Evolutionary conservation across 345 rosid genomes (phyloP).

Genomic region (Orychophragmus violaceus): DNA sequence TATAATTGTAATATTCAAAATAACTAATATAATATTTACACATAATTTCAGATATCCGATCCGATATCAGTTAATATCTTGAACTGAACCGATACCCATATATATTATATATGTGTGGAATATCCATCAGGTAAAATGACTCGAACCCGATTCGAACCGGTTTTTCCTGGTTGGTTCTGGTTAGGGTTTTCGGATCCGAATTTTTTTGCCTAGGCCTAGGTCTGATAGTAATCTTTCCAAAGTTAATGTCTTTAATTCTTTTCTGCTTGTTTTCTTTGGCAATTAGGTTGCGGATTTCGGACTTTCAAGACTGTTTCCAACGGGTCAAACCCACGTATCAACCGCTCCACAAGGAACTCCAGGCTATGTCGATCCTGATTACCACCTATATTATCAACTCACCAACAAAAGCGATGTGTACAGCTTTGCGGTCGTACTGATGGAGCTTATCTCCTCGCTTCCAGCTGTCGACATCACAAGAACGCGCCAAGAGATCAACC

Average conservation of each 20-base stretch:
- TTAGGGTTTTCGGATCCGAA: too few relatives aligned
- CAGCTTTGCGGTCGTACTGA: slow-evolving; percentile 34
- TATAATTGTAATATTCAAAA: too few relatives aligned
- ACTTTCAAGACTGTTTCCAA: slow-evolving; percentile 73
- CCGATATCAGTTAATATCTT: too few relatives aligned
- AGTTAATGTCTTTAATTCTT: not conserved
- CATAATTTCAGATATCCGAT: too few relatives aligned
- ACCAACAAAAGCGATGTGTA: slow-evolving; percentile 83
- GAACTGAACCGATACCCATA: too few relatives aligned
- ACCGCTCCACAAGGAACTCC: slow-evolving; percentile 98
- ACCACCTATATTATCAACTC: slow-evolving; percentile 76
- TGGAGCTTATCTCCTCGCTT: slow-evolving; percentile 54
- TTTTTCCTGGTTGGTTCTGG: too few relatives aligned
- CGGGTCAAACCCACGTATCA: slow-evolving; percentile 63
- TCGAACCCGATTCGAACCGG: too few relatives aligned
- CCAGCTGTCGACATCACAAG: slow-evolving; percentile 89
- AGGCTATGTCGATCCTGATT: slow-evolving; percentile 91
- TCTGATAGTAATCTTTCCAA: not conserved
- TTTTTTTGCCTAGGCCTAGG: too few relatives aligned
- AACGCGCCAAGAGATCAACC: slow-evolving; percentile 72
- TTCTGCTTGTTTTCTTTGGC: not conserved
- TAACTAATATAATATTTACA: too few relatives aligned
- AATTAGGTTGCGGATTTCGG: slow-evolving; percentile 81
- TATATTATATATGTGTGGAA: too few relatives aligned
- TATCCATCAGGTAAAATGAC: too few relatives aligned